phyloP scores from a whole-genome alignment of 2,329 filamentous ascomycete species.

The Hypoxylon sp. region DNA sequence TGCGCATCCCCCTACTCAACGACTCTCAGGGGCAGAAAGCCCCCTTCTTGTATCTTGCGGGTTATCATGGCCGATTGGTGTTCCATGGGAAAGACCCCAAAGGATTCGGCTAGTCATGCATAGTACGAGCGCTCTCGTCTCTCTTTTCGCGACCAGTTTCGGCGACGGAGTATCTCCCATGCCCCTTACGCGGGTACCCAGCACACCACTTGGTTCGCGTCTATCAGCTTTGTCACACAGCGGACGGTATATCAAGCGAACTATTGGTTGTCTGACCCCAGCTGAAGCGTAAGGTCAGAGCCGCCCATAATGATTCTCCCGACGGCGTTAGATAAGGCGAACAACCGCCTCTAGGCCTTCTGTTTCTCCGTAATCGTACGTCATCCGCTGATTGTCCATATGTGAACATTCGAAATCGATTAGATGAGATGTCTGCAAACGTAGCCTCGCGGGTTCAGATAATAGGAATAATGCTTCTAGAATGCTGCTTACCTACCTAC shows the following conservation, averaged over 20 bases:
- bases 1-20: neutral
- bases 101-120: slow-evolving; percentile 18
- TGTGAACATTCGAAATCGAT: neutral
- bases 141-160: slow-evolving; percentile 15
- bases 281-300: neutral
- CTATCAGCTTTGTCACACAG: slow-evolving; percentile 1
- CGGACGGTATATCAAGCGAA: slow-evolving; percentile 5
- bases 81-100: neutral
- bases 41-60: slow-evolving; percentile 23
- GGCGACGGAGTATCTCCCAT: slow-evolving; percentile 38
- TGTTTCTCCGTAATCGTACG: slow-evolving; percentile 26
- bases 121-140: neutral
- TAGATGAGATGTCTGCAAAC: neutral
- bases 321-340: slow-evolving; percentile 9
- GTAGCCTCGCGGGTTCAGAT: neutral
- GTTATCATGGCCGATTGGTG: neutral
- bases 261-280: neutral
- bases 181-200: neutral
- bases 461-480: too few species aligned
- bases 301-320: slow-evolving; percentile 5
- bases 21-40: neutral
- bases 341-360: slow-evolving; percentile 6
- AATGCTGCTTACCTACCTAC: neutral
- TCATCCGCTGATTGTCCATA: slow-evolving; percentile 17
- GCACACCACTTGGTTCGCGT: neutral